Evolutionary conservation across 2,329 filamentous ascomycete genomes (phyloP), one percentile per base, ranked within the genome.

Genomic region (Hypoxylon sp.): DNA sequence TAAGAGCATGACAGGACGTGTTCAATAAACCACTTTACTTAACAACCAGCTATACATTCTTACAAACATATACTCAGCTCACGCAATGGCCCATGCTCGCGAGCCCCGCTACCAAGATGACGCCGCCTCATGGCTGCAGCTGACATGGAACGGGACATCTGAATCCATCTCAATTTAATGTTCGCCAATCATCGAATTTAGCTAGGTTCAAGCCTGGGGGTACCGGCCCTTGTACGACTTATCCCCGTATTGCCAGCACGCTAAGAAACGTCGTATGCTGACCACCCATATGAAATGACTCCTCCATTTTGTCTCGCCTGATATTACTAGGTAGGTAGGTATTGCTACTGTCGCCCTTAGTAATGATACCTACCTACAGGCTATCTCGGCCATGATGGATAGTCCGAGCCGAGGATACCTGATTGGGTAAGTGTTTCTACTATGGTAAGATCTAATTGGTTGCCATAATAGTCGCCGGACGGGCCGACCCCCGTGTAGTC

Each of bases 201-300:
- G 14, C 25, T 28, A 49, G 25, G 45, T 17, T 28, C 11, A 28
- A 23, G 21, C n/a, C 23, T 7, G 5, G 19, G 14, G 14, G 21
- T 21, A 14, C 25, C 45, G 25, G 45, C 3, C 25, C 45, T 14
- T 14, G 14, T 49, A 25, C 14, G 5, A 30, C 45, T 14, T 14
- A 49, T n/a, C 45, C 17, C 38, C n/a, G n/a, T 7, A 17, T 9
- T 41, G 38, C n/a, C n/a, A 43, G 17, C 17, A 17, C 38, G 19
- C 38, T n/a, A 43, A 13, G 6, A 17, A 7, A 43, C 17, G 17
- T 49, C 7, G 45, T 49, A 49, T 49, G 45, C 45, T 49, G 45
- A 49, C 45, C 45, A 49, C 45, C 45, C 45, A 48, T 25, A n/a
- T 9, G 5, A 48, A 14, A 48, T 25, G 45, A 48, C 45, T 41